phyloP scores from a whole-genome alignment of 495 filamentous ascomycete genomes.

The Cetradonia linearis region DNA sequence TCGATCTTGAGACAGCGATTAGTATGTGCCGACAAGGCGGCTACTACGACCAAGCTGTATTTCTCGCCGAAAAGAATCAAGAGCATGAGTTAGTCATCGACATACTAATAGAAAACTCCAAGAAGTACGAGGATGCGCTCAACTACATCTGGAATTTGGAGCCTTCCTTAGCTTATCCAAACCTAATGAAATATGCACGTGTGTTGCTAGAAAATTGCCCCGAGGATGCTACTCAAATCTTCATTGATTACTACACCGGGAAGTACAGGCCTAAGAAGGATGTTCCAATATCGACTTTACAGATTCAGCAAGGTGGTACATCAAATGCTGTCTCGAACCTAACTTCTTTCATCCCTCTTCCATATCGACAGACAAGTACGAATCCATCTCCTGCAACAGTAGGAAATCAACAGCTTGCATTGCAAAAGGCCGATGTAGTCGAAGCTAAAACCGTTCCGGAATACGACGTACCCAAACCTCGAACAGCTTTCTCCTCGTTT shows the following conservation, averaged over 20 bases:
- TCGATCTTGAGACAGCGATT: slow-evolving; percentile 94
- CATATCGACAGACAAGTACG: slow-evolving; percentile 61
- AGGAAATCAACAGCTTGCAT: slow-evolving; percentile 24
- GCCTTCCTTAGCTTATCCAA: slow-evolving; percentile 72
- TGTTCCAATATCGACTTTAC: slow-evolving; percentile 36
- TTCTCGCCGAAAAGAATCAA: slow-evolving; percentile 84
- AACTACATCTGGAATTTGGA: slow-evolving; percentile 85
- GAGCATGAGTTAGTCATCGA: slow-evolving; percentile 92
- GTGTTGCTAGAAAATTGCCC: slow-evolving; percentile 81
- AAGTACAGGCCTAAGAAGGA: slow-evolving; percentile 65
- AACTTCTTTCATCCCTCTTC: slow-evolving; percentile 69
- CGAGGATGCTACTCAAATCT: slow-evolving; percentile 65
- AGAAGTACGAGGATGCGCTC: slow-evolving; percentile 75
- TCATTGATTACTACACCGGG: slow-evolving; percentile 89
- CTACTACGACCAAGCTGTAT: slow-evolving; percentile 95
- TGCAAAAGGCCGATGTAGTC: slow-evolving; percentile 27
- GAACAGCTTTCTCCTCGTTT: slow-evolving; percentile 92
- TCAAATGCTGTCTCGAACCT: slow-evolving; percentile 71
- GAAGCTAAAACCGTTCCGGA: slow-evolving; percentile 27
- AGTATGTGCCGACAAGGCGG: slow-evolving; percentile 96
- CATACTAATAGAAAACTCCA: slow-evolving; percentile 90
- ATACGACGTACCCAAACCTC: slow-evolving; percentile 57
- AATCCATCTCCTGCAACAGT: slow-evolving; percentile 35
- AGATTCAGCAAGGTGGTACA: slow-evolving; percentile 47
- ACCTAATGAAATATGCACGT: slow-evolving; percentile 89